phyloP scores from a whole-genome alignment of 1,284 basidiomycete genomes.

The Somion occarium region DNA sequence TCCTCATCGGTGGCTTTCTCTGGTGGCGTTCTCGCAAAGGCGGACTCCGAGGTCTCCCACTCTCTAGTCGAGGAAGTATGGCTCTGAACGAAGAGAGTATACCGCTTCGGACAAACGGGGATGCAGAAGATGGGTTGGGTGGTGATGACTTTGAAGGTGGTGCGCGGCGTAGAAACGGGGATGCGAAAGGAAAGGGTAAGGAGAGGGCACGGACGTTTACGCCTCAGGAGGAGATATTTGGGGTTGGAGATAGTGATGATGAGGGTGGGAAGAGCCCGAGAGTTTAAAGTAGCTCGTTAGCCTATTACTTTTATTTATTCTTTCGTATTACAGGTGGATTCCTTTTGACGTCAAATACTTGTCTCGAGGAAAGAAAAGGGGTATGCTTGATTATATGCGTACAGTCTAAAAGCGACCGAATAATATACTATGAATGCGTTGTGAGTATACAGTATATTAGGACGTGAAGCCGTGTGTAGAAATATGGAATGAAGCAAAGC shows the following conservation, averaged over 20 bases:
- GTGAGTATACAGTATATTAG: too few species aligned
- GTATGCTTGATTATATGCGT: too few species aligned
- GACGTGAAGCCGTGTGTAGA: too few species aligned
- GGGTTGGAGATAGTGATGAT: constrained; percentile 42
- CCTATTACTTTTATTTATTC: too few species aligned
- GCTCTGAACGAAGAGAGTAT: constrained; percentile 42
- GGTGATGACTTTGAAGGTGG: constrained; percentile 27
- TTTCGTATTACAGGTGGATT: too few species aligned
- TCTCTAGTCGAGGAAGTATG: constrained; percentile 21
- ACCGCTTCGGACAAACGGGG: constrained; percentile 38
- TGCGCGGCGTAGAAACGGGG: constrained; percentile 13
- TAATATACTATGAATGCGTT: too few species aligned
- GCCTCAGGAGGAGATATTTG: constrained; percentile 36
- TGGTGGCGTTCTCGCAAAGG: constrained; percentile 58
- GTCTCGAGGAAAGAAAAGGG: too few species aligned
- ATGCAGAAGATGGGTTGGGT: constrained; percentile 20
- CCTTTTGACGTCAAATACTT: too few species aligned
- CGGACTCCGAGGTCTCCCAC: constrained; percentile 32
- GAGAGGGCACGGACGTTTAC: constrained; percentile 27
- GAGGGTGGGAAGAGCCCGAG: constrained; percentile 28
- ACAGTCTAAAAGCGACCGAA: too few species aligned
- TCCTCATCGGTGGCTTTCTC: constrained; percentile 69
- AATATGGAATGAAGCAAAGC: too few species aligned
- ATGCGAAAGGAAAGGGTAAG: constrained; percentile 36
- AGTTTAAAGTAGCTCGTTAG: too few species aligned